phyloP scores from a whole-genome alignment of 805 yeast species.

The Candida odintsovae region DNA sequence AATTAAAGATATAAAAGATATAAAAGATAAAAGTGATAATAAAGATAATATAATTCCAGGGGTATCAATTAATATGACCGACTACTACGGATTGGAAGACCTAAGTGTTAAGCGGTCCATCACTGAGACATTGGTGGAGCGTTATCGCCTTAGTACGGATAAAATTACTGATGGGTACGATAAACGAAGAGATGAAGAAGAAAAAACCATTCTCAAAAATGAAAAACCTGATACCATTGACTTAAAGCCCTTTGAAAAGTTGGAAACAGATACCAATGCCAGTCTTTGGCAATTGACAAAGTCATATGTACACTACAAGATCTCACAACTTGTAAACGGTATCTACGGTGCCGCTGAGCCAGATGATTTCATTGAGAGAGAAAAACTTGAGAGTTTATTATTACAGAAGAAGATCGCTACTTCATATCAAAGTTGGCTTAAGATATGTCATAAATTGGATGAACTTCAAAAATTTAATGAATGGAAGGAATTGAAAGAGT shows the following conservation, averaged over 20 bases:
- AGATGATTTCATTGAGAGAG: constrained; percentile 24
- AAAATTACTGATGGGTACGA: constrained; percentile 5
- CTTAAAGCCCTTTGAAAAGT: neutral
- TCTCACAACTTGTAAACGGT: constrained; percentile 1
- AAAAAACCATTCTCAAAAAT: neutral
- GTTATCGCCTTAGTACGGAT: constrained; percentile 11
- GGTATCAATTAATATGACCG: no score
- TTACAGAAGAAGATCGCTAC: constrained; percentile 43
- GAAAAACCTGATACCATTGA: neutral
- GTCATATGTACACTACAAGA: constrained; percentile 1
- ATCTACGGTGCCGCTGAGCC: constrained; percentile 7
- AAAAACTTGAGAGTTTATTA: constrained; percentile 31
- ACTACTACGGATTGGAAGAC: constrained; percentile 10
- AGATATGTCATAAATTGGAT: constrained; percentile 59
- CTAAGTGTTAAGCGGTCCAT: constrained; percentile 7
- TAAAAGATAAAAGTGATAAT: no score
- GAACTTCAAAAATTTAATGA: constrained; percentile 50
- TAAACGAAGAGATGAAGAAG: neutral
- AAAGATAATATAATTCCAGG: no score
- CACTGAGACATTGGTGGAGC: constrained; percentile 14
- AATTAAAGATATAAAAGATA: no score
- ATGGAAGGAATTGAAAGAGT: constrained; percentile 66
- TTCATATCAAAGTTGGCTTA: constrained; percentile 62
- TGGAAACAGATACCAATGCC: neutral
- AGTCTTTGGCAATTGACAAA: constrained; percentile 8